Evolutionary conservation across 2,329 filamentous ascomycete species (phyloP).

Genomic region (Calonectria crousiana): DNA sequence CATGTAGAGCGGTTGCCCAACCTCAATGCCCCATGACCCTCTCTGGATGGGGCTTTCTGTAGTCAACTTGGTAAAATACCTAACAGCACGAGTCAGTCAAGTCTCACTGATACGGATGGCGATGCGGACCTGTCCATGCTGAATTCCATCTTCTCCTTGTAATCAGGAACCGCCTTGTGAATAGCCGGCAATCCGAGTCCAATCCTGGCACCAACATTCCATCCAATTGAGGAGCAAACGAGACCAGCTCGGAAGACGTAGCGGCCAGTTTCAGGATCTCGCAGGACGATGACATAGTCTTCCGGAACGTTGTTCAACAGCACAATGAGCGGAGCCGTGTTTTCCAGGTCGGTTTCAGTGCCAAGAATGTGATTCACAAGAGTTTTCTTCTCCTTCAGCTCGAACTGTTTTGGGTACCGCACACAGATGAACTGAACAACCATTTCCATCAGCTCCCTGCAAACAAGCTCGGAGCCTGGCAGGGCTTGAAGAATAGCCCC

Average conservation of each 20-base stretch:
- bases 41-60: slow-evolving; percentile 82
- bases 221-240: slow-evolving; percentile 84
- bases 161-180: slow-evolving; percentile 82
- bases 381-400: slow-evolving; percentile 65
- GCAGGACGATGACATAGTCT: slow-evolving; percentile 83
- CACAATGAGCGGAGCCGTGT: slow-evolving; percentile 74
- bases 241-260: slow-evolving; percentile 83
- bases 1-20: slow-evolving; percentile 81
- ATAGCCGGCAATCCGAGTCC: slow-evolving; percentile 78
- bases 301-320: slow-evolving; percentile 85
- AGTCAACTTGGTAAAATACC: slow-evolving; percentile 85
- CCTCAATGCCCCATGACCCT: slow-evolving; percentile 86
- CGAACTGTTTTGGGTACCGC: slow-evolving; percentile 83
- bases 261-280: slow-evolving; percentile 76
- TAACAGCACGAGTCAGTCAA: slow-evolving; percentile 44
- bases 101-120: accelerated
- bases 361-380: slow-evolving; percentile 78
- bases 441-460: slow-evolving; percentile 92
- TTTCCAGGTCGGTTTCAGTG: slow-evolving; percentile 70
- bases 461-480: slow-evolving; percentile 82
- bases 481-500: slow-evolving; percentile 74
- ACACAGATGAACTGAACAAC: slow-evolving; percentile 81
- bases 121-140: slow-evolving; percentile 81
- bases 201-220: slow-evolving; percentile 82
- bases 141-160: slow-evolving; percentile 88